A percentile compares a stretch with the other conserved stretches of the same genome.
These are phyloP conservation scores for Acacia concinna DNA, from an alignment of 331 rosid species.

Conservation along the genomic window DNA sequence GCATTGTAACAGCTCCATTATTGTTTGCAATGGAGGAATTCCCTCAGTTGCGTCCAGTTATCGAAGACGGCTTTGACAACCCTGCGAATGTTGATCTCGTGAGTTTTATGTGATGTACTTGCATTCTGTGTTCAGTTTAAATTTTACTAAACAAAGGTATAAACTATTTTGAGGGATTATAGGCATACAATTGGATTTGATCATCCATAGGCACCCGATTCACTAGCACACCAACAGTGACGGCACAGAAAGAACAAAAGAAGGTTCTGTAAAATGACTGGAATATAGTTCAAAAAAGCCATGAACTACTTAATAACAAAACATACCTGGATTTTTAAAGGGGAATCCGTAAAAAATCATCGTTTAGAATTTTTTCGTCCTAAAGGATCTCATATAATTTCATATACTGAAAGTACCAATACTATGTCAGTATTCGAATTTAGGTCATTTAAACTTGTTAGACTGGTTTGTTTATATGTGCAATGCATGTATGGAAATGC, in stretches of 20 bases:
- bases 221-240: not conserved
- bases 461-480: not conserved
- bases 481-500: constrained; percentile 3
- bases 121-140: constrained; percentile 1
- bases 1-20: constrained; percentile 87
- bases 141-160: constrained; percentile 16
- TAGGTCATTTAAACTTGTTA: not conserved
- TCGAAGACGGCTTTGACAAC: constrained; percentile 75
- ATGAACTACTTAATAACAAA: not conserved
- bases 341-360: not conserved
- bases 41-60: constrained; percentile 70
- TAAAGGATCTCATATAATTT: no score
- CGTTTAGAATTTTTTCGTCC: not conserved
- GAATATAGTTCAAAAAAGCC: not conserved
- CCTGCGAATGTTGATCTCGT: constrained; percentile 72
- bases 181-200: not conserved
- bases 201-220: not conserved
- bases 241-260: not conserved
- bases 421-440: no score
- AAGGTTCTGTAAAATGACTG: not conserved
- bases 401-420: no score
- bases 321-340: not conserved
- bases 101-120: constrained; percentile 43
- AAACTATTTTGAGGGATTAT: not conserved
- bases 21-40: constrained; percentile 96